Conservation (phyloP, 2,329 filamentous ascomycete species). For the Phyllosticta capitalensis region DNA sequence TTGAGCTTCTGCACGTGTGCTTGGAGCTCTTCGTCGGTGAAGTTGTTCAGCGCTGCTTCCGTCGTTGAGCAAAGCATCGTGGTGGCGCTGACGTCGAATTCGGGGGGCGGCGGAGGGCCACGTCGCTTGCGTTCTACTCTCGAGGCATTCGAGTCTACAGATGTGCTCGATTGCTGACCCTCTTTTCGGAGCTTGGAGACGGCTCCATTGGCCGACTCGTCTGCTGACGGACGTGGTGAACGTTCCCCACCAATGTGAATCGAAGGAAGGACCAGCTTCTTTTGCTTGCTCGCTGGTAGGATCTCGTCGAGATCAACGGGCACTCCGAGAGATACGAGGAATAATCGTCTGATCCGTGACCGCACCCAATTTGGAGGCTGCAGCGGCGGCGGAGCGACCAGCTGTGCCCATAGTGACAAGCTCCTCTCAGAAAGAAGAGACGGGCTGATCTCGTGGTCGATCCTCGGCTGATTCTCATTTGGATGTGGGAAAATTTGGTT, state of each 20-base stretch:
- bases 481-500: slow-evolving; percentile 46
- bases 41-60: slow-evolving; percentile 67
- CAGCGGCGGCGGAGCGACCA: slow-evolving; percentile 86
- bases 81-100: slow-evolving; percentile 69
- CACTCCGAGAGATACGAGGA: slow-evolving; percentile 90
- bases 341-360: slow-evolving; percentile 85
- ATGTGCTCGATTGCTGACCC: slow-evolving; percentile 29
- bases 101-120: slow-evolving; percentile 59
- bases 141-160: slow-evolving; percentile 28
- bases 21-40: slow-evolving; percentile 68
- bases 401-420: slow-evolving; percentile 88
- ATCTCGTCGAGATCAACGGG: slow-evolving; percentile 97
- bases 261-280: slow-evolving; percentile 89
- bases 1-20: slow-evolving; percentile 62
- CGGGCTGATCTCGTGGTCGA: slow-evolving; percentile 34
- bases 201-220: slow-evolving; percentile 26
- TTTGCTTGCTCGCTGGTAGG: slow-evolving; percentile 91
- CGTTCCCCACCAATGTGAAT: slow-evolving; percentile 39
- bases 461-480: slow-evolving; percentile 17
- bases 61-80: slow-evolving; percentile 75
- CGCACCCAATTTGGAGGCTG: slow-evolving; percentile 97
- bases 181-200: slow-evolving; percentile 28
- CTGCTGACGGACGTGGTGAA: slow-evolving; percentile 28
- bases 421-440: slow-evolving; percentile 68
- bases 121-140: slow-evolving; percentile 35